Percentiles rank a stretch among this genome's conserved stretches.
Conservation (phyloP, 805 yeast species). For the Sungouiella blattae region DNA sequence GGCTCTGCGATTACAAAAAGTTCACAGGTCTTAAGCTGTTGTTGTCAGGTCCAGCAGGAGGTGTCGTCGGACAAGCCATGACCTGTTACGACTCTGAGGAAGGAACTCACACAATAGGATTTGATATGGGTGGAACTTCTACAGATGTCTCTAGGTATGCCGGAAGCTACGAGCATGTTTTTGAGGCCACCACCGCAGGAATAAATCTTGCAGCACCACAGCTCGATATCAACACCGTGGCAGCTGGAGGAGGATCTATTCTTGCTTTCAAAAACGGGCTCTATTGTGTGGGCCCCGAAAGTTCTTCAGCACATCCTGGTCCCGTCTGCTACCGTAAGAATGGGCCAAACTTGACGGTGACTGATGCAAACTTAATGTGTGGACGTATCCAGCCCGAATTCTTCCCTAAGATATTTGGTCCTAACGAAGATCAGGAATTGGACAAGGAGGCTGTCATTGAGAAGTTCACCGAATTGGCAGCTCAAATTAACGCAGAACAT, state of each 20-base stretch:
- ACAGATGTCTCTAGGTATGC: not conserved
- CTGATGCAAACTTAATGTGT: not conserved
- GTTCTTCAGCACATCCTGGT: not conserved
- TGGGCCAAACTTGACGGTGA: slow-evolving; percentile 1
- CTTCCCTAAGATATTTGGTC: slow-evolving; percentile 1
- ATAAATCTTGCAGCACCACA: not conserved
- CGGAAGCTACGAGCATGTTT: not conserved
- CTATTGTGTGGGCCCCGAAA: slow-evolving; percentile 1
- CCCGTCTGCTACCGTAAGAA: slow-evolving; percentile 1
- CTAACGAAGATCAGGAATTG: not conserved
- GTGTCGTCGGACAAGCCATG: slow-evolving; percentile 85
- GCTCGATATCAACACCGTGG: slow-evolving; percentile 2
- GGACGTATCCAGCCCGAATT: not conserved
- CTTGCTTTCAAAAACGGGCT: not conserved
- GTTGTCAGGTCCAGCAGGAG: slow-evolving; percentile 94
- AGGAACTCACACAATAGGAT: slow-evolving; percentile 16
- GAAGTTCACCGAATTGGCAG: not conserved
- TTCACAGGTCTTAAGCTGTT: slow-evolving; percentile 86
- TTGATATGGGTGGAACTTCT: slow-evolving; percentile 1
- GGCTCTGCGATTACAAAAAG: slow-evolving; percentile 73
- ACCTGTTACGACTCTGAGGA: slow-evolving; percentile 52
- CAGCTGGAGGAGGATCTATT: slow-evolving; percentile 1
- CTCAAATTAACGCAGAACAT: not conserved
- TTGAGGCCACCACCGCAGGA: not conserved
- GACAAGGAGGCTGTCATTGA: not conserved